Base-by-base conservation (phyloP, 1,284 basidiomycete species). In the Microbotryum scabiosae region DNA sequence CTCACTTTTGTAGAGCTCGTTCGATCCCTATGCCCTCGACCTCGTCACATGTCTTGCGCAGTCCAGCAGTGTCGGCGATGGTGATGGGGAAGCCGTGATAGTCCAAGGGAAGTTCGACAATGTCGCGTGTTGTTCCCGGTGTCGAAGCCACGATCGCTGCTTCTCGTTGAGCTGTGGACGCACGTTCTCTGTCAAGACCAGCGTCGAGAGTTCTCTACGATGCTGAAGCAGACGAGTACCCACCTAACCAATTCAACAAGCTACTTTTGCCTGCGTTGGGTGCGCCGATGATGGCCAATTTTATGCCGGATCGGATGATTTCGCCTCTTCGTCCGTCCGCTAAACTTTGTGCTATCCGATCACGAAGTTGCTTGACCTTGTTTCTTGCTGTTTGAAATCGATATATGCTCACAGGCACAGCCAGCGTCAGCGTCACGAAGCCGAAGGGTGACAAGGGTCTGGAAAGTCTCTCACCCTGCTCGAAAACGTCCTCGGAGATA, bases 261-360 rank as follows among this genome's bases (percentile, higher is more conserved):
- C 83, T 88, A 69, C 86, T 89, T 76, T 93, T 93, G 44, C 90
- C 90, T 2, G 86, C 89, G 70, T 94, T 94, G 0, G 90, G 88
- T 21, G 89, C 87, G 0, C 90, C 90, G 71, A 91, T 90, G 51
- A 94, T 89, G 7, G 86, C 85, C 7, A 93, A 78, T 43, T 82
- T 82, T 46, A 92, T 81, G 0, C 90, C 90, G 1, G 83, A 82
- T n/a, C 86, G 83, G 60, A 91, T 76, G 54, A 92, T 85, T 73
- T 93, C 90, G 0, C 89, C 88, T 30, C 86, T 79, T 28, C 85
- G 80, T 52, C 80, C 82, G 71, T 89, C 87, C 4, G 81, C 75
- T 1, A 90, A 76, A 60, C 87, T 82, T 0, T 69, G 71, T 32
- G 75, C 72, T 54, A 90, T 85, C 23, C 73, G 77, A 0, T 72